phyloP scores from a whole-genome alignment of 2,329 filamentous ascomycete species.

The Metarhizium brunneum region DNA sequence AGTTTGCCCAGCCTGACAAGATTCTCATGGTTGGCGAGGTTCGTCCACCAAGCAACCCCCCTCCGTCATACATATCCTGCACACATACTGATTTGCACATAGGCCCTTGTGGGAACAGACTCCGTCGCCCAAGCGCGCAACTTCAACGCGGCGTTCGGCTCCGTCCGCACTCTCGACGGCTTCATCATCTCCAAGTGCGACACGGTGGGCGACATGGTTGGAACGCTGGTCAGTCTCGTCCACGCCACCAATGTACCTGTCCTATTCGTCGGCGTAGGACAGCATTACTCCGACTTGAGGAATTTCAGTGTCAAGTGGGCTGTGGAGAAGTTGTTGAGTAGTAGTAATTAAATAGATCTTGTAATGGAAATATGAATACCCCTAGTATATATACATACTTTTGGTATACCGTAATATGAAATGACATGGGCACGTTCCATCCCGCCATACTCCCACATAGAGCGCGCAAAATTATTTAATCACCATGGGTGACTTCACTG shows the following conservation, averaged over 20 bases:
- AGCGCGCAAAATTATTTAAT: too few relatives aligned
- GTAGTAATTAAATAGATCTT: conserved; percentile 27
- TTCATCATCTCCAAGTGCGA: conserved; percentile 99
- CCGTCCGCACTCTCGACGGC: conserved; percentile 72
- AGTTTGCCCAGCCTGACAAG: conserved; percentile 93
- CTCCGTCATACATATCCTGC: background rate
- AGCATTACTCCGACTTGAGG: conserved; percentile 59
- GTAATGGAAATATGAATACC: background rate
- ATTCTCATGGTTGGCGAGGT: conserved; percentile 83
- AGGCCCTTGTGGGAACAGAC: conserved; percentile 89
- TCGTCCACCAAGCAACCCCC: background rate
- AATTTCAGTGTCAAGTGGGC: conserved; percentile 64
- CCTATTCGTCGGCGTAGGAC: conserved; percentile 72
- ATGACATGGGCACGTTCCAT: too few relatives aligned
- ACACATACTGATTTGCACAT: background rate
- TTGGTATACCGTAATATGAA: too few relatives aligned
- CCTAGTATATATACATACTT: background rate
- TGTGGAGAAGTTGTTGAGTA: conserved; percentile 54
- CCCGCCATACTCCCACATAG: too few relatives aligned
- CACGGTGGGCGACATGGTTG: conserved; percentile 98
- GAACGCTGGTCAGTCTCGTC: conserved; percentile 89
- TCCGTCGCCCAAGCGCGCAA: conserved; percentile 92
- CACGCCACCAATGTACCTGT: conserved; percentile 96
- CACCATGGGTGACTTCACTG: background rate
- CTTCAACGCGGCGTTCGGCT: conserved; percentile 89